Conservation (phyloP, 441 rosid species). For the Eutrema salsugineum region DNA sequence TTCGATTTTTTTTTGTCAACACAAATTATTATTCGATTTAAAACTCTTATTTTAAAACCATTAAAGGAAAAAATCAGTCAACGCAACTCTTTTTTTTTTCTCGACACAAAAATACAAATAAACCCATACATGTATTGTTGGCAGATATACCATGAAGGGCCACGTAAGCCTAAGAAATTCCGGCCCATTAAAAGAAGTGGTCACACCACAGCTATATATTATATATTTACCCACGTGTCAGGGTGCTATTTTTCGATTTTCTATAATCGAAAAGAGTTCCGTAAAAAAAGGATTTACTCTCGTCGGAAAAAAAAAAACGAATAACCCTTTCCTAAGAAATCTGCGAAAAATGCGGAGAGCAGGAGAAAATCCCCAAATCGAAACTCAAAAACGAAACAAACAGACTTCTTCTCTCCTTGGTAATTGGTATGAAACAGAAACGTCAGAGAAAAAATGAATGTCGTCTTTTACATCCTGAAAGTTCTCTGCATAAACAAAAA, state of each 20-base stretch:
- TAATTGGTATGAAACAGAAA: slow-evolving; percentile 6
- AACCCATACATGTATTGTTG: background rate
- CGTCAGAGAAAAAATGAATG: background rate
- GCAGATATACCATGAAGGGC: background rate
- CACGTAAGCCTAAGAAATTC: background rate
- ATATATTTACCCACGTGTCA: too few species aligned
- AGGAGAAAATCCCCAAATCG: background rate
- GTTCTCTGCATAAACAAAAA: background rate
- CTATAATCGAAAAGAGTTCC: background rate
- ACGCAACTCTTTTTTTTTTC: too few species aligned
- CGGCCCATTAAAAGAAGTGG: background rate
- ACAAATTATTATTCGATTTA: too few species aligned
- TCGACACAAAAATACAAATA: too few species aligned
- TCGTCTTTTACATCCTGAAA: background rate
- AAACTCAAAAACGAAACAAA: background rate
- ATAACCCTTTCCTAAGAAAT: background rate
- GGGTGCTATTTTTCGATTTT: background rate
- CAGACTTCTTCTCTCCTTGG: background rate
- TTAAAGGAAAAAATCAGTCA: too few species aligned
- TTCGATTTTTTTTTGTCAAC: too few species aligned
- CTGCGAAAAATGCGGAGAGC: background rate
- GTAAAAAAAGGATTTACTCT: background rate
- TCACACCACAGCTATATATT: background rate
- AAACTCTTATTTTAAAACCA: too few species aligned
- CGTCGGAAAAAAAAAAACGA: background rate